Evolutionary conservation across 148 eudicot genomes (phyloP).

Genomic region (Vaccinium darrowii): DNA sequence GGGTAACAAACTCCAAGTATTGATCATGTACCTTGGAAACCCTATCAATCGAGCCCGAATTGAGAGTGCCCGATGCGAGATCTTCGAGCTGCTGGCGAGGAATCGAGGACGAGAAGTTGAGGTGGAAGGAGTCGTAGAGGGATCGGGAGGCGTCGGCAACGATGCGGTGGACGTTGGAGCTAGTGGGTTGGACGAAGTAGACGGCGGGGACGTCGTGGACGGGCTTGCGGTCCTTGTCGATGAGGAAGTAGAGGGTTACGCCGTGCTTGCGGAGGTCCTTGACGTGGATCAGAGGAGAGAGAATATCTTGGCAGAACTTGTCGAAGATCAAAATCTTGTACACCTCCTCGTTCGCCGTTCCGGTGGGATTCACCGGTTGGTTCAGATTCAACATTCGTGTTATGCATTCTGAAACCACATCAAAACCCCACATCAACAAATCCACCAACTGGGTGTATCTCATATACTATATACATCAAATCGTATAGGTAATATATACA

Average conservation of each 20-base stretch:
- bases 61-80: constrained; percentile 64
- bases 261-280: constrained; percentile 94
- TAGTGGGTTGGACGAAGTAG: constrained; percentile 71
- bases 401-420: constrained; percentile 60
- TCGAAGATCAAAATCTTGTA: constrained; percentile 98
- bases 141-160: constrained; percentile 54
- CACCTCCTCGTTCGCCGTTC: constrained; percentile 79
- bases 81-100: constrained; percentile 80
- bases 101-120: constrained; percentile 82
- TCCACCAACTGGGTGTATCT: background rate
- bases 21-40: constrained; percentile 88
- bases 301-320: constrained; percentile 70
- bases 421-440: background rate
- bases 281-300: constrained; percentile 92
- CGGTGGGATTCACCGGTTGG: constrained; percentile 67
- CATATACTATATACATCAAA: background rate
- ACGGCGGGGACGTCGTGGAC: constrained; percentile 93
- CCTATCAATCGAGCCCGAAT: constrained; percentile 59
- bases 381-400: constrained; percentile 89
- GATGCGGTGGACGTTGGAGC: constrained; percentile 55
- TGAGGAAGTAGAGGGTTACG: constrained; percentile 80
- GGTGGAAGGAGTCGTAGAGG: constrained; percentile 74
- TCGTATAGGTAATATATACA: background rate
- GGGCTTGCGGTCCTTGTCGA: constrained; percentile 85
- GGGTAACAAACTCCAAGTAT: constrained; percentile 85